These are phyloP conservation scores for Medicago arabica DNA, from an alignment of 306 rosid species.

Conservation along the genomic window DNA sequence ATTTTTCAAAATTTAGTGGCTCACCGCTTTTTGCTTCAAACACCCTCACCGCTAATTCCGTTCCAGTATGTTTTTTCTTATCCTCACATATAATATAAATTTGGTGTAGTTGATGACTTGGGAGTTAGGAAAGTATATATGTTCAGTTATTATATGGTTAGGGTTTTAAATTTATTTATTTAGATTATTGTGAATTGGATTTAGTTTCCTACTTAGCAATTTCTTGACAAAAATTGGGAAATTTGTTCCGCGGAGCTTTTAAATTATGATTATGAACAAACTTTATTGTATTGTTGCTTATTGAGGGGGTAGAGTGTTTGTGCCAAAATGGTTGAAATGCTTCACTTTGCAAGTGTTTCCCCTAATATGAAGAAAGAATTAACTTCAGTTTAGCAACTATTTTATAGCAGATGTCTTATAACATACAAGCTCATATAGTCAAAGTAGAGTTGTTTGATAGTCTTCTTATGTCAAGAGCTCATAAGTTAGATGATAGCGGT, in stretches of 20 bases:
- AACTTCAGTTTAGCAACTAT: too few relatives aligned
- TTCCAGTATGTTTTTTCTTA: slow-evolving; percentile 50
- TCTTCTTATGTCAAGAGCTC: too few relatives aligned
- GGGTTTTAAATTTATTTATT: not conserved
- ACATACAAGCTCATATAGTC: too few relatives aligned
- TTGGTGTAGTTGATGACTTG: not conserved
- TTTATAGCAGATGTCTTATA: not conserved
- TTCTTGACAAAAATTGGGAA: not conserved
- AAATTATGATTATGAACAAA: not conserved
- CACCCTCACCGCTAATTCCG: slow-evolving; percentile 65
- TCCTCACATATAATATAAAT: not conserved
- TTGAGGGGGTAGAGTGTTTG: not conserved
- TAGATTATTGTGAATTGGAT: slow-evolving; percentile 1
- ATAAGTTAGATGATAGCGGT: too few relatives aligned
- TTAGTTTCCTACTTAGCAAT: not conserved
- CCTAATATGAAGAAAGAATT: not conserved
- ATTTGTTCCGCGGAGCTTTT: slow-evolving; percentile 21
- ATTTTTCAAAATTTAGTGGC: slow-evolving; percentile 43
- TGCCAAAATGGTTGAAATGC: not conserved
- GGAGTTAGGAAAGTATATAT: not conserved
- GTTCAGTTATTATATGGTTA: slow-evolving; percentile 1
- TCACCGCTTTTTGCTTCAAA: slow-evolving; percentile 43
- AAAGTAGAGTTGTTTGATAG: not conserved
- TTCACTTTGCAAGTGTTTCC: not conserved
- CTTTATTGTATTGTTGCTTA: slow-evolving; percentile 3